phyloP scores from a whole-genome alignment of 1,139 yeast genomes.

The Diutina catenulata region DNA sequence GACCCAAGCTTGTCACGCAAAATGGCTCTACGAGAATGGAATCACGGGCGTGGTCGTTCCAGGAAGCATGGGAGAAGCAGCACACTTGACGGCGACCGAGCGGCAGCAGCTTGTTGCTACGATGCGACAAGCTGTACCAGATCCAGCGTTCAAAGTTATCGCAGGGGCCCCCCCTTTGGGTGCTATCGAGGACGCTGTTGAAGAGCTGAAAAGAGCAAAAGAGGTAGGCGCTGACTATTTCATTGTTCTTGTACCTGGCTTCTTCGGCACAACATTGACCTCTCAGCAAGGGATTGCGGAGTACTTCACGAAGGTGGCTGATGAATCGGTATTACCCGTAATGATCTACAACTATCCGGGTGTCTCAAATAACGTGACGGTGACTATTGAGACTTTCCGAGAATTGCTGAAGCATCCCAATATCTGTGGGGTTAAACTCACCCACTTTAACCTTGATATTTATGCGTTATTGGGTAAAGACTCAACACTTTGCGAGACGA shows the following conservation, averaged over 20 bases:
- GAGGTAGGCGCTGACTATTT: constrained; percentile 33
- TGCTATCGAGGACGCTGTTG: constrained; percentile 29
- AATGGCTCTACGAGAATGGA: constrained; percentile 26
- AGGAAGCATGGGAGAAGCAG: constrained; percentile 41
- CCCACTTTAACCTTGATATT: constrained; percentile 23
- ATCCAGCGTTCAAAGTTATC: constrained; percentile 31
- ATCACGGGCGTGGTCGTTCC: constrained; percentile 34
- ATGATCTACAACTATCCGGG: constrained; percentile 41
- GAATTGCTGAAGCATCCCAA: constrained; percentile 26
- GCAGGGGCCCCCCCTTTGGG: constrained; percentile 28
- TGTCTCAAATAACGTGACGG: constrained; percentile 24
- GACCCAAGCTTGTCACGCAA: constrained; percentile 30
- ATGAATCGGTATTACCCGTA: constrained; percentile 30
- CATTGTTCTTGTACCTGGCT: constrained; percentile 33
- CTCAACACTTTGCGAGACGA: constrained; percentile 17
- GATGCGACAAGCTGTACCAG: constrained; percentile 24
- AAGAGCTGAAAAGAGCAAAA: constrained; percentile 22
- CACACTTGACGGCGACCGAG: constrained; percentile 32
- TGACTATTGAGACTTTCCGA: constrained; percentile 19
- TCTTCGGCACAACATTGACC: constrained; percentile 29
- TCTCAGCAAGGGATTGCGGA: constrained; percentile 31
- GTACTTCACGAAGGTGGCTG: constrained; percentile 34
- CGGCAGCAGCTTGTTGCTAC: constrained; percentile 20
- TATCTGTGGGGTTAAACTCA: constrained; percentile 36
- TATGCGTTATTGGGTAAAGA: constrained; percentile 27